Base-by-base conservation (phyloP, 768 basidiomycete species). In the Mycena amicta region DNA sequence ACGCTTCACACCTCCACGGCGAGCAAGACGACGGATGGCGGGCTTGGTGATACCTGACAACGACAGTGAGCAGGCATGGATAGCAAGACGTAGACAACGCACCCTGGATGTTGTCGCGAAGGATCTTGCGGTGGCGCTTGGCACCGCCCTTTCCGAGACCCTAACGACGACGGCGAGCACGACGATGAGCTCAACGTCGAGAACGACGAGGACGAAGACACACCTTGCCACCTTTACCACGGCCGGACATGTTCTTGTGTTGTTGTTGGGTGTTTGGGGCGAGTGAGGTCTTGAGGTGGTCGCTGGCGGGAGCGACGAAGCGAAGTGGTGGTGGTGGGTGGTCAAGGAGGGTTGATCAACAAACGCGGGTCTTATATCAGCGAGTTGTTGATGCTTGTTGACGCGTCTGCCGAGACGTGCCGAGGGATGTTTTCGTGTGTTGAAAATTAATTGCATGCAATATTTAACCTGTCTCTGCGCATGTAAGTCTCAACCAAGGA, bases 141-240 rank as follows among this genome's bases (percentile, higher is more conserved):
- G 84, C 83, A 69, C 87, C 87, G 66, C 87, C 85, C 82, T 88
- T 89, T 69, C 88, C 88, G 70, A 89, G 84, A 71, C 86, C 87
- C 78, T 61, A 49, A 53, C 22, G 28, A 28, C 4, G 30, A 18
- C 37, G 18, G 43, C 26, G 15, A 45, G 43, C n/a, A 45, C 43
- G 43, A 23, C 20, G 43, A 45, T 6, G n/a, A n/a, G 11, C 8
- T 37, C 33, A 8, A 37, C 8, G n/a, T 8, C 33, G 8, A 37
- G 18, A 37, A 37, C 11, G 18, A 8, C n/a, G 33, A 37, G 8
- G 33, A 37, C 18, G 18, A 18, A n/a, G n/a, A 49, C 47, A 20
- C 47, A 49, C 47, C 22, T 49, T 49, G 47, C 47, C 47, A 49
- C 47, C 47, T 28, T 49, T 49, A 8, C 47, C 47, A 49, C 47